phyloP scores from a whole-genome alignment of 2,329 filamentous ascomycete species.

The Trichoderma sp. region DNA sequence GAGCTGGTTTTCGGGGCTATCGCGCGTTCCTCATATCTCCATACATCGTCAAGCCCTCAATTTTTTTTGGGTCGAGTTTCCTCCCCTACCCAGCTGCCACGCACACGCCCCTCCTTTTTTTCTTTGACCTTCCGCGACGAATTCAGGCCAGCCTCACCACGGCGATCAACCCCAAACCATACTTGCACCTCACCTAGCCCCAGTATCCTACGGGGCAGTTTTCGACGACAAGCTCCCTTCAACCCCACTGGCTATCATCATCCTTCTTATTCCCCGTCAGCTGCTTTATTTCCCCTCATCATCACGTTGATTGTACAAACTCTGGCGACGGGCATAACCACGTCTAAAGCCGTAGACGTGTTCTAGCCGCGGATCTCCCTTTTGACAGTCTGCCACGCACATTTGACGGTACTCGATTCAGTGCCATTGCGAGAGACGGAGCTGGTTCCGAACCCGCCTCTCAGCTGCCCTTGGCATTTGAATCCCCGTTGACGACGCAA shows the following conservation, averaged over 20 bases:
- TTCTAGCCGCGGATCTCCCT: neutral
- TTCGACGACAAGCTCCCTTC: neutral
- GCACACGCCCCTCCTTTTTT: neutral
- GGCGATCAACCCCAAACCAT: slow-evolving; percentile 11
- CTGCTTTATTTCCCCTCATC: neutral
- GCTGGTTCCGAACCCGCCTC: neutral
- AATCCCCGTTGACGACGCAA: neutral
- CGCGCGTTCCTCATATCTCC: neutral
- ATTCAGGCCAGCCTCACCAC: neutral
- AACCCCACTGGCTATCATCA: neutral
- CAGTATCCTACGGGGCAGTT: neutral
- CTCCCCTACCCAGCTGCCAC: slow-evolving; percentile 3
- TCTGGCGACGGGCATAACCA: neutral
- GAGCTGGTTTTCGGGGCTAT: neutral
- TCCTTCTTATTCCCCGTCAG: neutral
- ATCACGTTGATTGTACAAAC: neutral
- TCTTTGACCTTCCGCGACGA: neutral
- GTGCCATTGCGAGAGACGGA: neutral
- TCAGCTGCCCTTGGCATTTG: neutral
- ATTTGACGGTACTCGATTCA: neutral
- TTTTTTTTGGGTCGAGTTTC: neutral
- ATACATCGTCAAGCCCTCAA: slow-evolving; percentile 5
- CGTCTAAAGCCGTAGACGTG: neutral
- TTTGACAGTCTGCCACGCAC: neutral
- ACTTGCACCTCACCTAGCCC: neutral